phyloP scores from a whole-genome alignment of 257 asterid species.

The Jasminum sambac region DNA sequence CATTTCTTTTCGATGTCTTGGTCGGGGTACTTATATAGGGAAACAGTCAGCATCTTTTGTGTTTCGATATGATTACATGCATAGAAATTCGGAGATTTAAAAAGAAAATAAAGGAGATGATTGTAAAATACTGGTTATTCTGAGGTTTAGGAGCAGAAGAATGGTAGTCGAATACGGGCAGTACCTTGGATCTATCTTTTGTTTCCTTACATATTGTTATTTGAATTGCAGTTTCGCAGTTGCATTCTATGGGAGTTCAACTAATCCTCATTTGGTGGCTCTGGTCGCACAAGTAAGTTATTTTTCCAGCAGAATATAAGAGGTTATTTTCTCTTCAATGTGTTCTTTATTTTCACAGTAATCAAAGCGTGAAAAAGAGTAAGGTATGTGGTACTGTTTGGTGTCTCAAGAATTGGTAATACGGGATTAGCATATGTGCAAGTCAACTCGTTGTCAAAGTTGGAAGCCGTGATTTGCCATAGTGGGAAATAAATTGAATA shows the following conservation, averaged over 20 bases:
- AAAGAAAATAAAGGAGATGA: background rate
- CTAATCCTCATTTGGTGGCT: constrained; percentile 88
- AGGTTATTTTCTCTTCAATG: background rate
- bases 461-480: background rate
- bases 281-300: constrained; percentile 87
- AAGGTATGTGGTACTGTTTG: background rate
- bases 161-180: constrained; percentile 14
- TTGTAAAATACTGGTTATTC: background rate
- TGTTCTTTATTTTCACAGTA: background rate
- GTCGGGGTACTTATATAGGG: background rate
- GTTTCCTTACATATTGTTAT: constrained; percentile 5
- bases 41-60: background rate
- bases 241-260: constrained; percentile 74
- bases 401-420: background rate
- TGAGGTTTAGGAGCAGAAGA: constrained; percentile 12
- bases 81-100: background rate
- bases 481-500: background rate
- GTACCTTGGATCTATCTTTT: constrained; percentile 5
- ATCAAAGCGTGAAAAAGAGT: background rate
- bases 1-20: background rate
- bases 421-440: background rate
- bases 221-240: constrained; percentile 74
- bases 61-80: background rate
- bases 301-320: constrained; percentile 13
- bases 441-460: background rate